Percentiles rank a stretch among this genome's conserved stretches.
These are phyloP conservation scores for Globisporangium mamillatum DNA, from an alignment of 352 stramenopile species.

Conservation along the genomic window DNA sequence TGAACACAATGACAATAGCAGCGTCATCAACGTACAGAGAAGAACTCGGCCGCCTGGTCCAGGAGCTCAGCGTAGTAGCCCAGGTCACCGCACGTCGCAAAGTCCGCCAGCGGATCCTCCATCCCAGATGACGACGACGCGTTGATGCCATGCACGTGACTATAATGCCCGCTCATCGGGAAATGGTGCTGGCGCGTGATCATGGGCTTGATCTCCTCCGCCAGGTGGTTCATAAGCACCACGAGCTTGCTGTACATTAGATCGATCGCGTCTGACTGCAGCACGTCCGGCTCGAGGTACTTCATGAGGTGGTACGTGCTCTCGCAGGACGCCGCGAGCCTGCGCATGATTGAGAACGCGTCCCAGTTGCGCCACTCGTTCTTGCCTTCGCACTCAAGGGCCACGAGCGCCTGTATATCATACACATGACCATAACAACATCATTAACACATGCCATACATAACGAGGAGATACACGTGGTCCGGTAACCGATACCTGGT, in stretches of 20 bases:
- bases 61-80: conserved; percentile 75
- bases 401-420: conserved; percentile 29
- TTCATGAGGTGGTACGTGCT: conserved; percentile 76
- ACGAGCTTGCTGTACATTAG: conserved; percentile 59
- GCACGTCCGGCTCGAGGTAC: conserved; percentile 51
- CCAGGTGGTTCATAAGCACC: conserved; percentile 57
- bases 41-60: conserved; percentile 72
- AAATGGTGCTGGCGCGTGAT: conserved; percentile 28
- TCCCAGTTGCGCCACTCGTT: conserved; percentile 49
- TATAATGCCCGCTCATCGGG: conserved; percentile 15
- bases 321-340: conserved; percentile 58
- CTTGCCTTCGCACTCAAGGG: conserved; percentile 38
- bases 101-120: conserved; percentile 26
- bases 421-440: conserved; percentile 2
- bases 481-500: conserved; percentile 29
- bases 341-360: conserved; percentile 52
- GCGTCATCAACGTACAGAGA: conserved; percentile 42
- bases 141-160: neutral
- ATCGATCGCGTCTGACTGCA: conserved; percentile 57
- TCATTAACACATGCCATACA: neutral
- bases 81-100: conserved; percentile 53
- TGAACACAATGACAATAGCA: neutral
- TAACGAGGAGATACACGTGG: neutral
- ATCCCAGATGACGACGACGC: neutral
- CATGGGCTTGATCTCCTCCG: conserved; percentile 51